Percentiles rank a stretch among this genome's conserved stretches.
phyloP scores from a whole-genome alignment of 2,329 filamentous ascomycete genomes.

The Tricladium varicosporioides region DNA sequence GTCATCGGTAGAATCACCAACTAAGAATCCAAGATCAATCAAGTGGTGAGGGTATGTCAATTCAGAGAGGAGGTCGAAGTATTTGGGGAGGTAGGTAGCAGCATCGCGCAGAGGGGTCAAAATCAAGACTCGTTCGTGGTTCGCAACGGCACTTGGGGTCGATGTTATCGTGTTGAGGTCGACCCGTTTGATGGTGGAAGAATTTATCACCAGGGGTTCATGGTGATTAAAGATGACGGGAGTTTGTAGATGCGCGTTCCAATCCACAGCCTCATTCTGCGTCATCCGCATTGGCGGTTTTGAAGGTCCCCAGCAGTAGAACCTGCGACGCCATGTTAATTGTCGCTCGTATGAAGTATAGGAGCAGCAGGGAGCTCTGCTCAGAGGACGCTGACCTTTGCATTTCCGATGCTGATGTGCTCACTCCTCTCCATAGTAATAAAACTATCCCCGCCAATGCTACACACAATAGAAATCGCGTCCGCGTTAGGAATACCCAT shows the following conservation, averaged over 20 bases:
- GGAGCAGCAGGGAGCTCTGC: slow-evolving; percentile 5
- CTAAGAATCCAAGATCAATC: slow-evolving; percentile 92
- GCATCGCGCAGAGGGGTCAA: slow-evolving; percentile 93
- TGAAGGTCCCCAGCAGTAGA: slow-evolving; percentile 93
- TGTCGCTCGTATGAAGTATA: slow-evolving; percentile 3
- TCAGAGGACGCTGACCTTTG: slow-evolving; percentile 63
- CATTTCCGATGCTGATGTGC: slow-evolving; percentile 79
- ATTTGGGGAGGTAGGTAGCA: slow-evolving; percentile 74
- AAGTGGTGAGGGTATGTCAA: slow-evolving; percentile 92
- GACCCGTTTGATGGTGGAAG: slow-evolving; percentile 72
- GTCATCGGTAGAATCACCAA: slow-evolving; percentile 88
- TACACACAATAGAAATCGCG: slow-evolving; percentile 73
- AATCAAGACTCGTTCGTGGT: slow-evolving; percentile 85
- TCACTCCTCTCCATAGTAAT: slow-evolving; percentile 85
- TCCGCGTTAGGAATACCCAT: slow-evolving; percentile 68
- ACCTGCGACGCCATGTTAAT: slow-evolving; percentile 53
- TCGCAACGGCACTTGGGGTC: slow-evolving; percentile 72
- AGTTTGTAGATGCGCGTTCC: slow-evolving; percentile 85
- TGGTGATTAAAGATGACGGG: slow-evolving; percentile 97
- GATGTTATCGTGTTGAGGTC: slow-evolving; percentile 84
- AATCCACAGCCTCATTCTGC: slow-evolving; percentile 83
- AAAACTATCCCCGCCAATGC: slow-evolving; percentile 69
- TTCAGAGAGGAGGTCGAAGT: slow-evolving; percentile 89
- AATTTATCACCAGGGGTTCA: slow-evolving; percentile 80
- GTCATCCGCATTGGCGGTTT: slow-evolving; percentile 97